Base-by-base conservation (phyloP, 2,329 filamentous ascomycete genomes). In the Alternaria postmessia region DNA sequence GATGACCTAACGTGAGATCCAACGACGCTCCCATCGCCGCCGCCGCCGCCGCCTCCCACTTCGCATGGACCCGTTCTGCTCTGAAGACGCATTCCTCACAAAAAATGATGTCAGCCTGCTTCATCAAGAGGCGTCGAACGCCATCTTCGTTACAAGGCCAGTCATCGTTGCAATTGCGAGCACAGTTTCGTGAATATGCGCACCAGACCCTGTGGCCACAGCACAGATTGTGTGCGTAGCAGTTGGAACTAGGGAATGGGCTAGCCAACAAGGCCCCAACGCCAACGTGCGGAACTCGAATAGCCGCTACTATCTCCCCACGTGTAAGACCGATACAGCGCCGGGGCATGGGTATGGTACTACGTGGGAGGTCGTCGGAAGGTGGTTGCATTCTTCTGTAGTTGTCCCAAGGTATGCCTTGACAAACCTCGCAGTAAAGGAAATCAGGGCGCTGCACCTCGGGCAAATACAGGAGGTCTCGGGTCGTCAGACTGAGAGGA, bases 401-500 rank as follows among this genome's bases (percentile, higher is more conserved):
- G 24, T 56, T 61, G 32, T 59, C 53, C n/a, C 54, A 51, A 3
- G 68, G 67, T 3, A 69, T 54, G 4, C 63, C 67, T 5, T 54
- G 24, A 42, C 66, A 71, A 6, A 53, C 36, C 12, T 67, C 65
- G 58, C 67, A 71, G 55, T 59, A 65, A n/a, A 71, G 48, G 7
- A 22, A 14, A 36, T 66, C 57, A 12, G 43, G 46, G 22, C 46
- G 46, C 30, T 22, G 18, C 30, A 42, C 39, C 12, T 6, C 6
- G 6, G 39, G 7, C 7, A 49, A 24, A 49, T 8, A 12, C 18
- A 36, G 20, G 32, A n/a, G 48, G 6, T 39, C 12, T 16, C 8
- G 14, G 30, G 8, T 8, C 34, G 18, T 30, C 20, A 16, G 49
- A 11, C 32, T 49, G 20, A 24, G 6, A 36, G 14, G n/a, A 26